Evolutionary conservation across 257 asterid genomes (phyloP).

Genomic region (Jacaranda copaia): DNA sequence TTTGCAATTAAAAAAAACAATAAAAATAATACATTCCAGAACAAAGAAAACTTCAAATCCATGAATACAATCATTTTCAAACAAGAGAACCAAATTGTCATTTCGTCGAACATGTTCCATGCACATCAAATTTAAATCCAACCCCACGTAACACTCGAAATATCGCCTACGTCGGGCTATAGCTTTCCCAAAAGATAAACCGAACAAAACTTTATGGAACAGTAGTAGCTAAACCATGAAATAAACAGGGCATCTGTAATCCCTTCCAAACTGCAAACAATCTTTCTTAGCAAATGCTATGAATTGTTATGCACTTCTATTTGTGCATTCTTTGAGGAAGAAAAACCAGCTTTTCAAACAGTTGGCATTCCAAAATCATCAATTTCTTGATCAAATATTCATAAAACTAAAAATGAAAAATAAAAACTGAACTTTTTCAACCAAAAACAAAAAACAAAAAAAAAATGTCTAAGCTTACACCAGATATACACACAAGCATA

Average conservation of each 20-base stretch:
- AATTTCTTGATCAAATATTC: constrained; percentile 19
- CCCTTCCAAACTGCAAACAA: constrained; percentile 4
- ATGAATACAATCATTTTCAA: not conserved
- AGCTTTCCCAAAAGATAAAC: not conserved
- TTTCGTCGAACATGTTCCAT: constrained; percentile 44
- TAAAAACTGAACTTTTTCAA: not conserved
- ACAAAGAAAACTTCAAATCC: not conserved
- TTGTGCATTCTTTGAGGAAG: constrained; percentile 6
- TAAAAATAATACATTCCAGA: too few relatives aligned
- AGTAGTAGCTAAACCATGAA: constrained; percentile 5
- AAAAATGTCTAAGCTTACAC: not conserved
- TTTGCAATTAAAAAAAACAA: too few relatives aligned
- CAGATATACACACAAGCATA: not conserved
- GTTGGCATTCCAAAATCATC: not conserved
- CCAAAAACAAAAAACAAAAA: too few relatives aligned
- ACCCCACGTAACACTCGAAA: not conserved
- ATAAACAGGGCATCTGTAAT: not conserved
- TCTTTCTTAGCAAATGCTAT: not conserved
- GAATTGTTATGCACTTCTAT: not conserved
- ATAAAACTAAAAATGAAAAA: not conserved
- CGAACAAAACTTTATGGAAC: not conserved
- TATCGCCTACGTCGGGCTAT: not conserved
- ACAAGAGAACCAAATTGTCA: constrained; percentile 31
- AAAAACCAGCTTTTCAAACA: not conserved
- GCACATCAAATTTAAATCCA: constrained; percentile 26